Evolutionary conservation across 352 stramenopile genomes (phyloP).

Genomic region (Phytophthora capsici): DNA sequence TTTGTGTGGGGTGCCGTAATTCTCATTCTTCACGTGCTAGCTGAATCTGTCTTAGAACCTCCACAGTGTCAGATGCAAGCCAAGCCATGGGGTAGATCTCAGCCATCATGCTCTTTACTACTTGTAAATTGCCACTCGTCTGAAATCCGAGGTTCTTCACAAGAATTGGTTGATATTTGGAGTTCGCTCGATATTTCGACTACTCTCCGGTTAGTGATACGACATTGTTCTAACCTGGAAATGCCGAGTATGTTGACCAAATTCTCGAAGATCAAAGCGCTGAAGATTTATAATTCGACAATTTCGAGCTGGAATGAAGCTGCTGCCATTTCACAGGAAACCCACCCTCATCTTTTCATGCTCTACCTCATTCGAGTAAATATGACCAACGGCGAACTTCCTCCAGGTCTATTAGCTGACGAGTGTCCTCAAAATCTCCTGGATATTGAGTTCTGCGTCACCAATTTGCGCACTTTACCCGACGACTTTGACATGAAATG

Average conservation of each 20-base stretch:
- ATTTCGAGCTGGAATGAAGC: conserved; percentile 23
- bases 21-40: conserved; percentile 28
- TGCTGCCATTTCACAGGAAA: conserved; percentile 25
- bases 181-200: conserved; percentile 19
- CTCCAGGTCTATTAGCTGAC: conserved; percentile 8
- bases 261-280: conserved; percentile 31
- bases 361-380: conserved; percentile 23
- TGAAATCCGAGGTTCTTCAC: background rate
- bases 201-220: conserved; percentile 36
- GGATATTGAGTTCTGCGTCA: conserved; percentile 40
- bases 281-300: conserved; percentile 51
- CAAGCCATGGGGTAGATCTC: conserved; percentile 34
- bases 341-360: conserved; percentile 27
- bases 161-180: conserved; percentile 24
- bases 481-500: conserved; percentile 43
- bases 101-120: conserved; percentile 37
- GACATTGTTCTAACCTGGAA: conserved; percentile 42
- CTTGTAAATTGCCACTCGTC: conserved; percentile 25
- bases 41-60: background rate
- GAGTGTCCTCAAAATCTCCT: conserved; percentile 6
- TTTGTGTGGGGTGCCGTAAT: conserved; percentile 25
- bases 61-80: conserved; percentile 33
- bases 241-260: conserved; percentile 25
- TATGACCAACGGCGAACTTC: conserved; percentile 14
- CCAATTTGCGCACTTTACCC: conserved; percentile 42